Evolutionary conservation across 148 eudicot genomes (phyloP), one percentile per base, ranked within the genome.

Genomic region (Arbutus unedo): DNA sequence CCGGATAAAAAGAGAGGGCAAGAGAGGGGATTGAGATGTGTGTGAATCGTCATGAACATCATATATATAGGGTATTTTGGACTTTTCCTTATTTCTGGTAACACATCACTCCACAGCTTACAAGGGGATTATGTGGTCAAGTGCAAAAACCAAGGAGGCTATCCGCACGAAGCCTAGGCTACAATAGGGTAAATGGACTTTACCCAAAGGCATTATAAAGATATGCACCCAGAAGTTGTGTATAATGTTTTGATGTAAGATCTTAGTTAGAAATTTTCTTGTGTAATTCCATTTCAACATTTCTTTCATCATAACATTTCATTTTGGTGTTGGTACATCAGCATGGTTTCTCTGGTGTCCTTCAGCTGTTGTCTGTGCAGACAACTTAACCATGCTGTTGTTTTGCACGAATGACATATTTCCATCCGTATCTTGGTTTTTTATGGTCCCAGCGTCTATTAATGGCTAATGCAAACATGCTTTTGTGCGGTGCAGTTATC

Each of bases 401-500:
- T 25, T 62, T 81, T 11, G 21, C 16, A 31, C 1, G 14, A 41
- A 4, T 16, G 41, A 4, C 9, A 13, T 56, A 74, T 13, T 62
- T 82, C 43, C 3, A 9, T 11, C 14, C 10, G 21, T 53, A 4
- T 51, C 6, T 31, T 38, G 11, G 8, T 64, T 62, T 49, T 49
- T n/a, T 8, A 6, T 47, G 45, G 49, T 72, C 55, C 18, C 31
- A 8, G 2, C 43, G 11, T 38, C 15, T 15, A 15, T 31, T 45
- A 11, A 19, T 15, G 19, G 38, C 47, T 57, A 49, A 43, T 19
- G 7, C 48, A 83, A 56, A 88, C 56, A 64, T 81, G 82, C 14
- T 54, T 44, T 72, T 70, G 15, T 23, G 50, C 79, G 62, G 18
- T 89, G 90, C 93, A 97, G 99, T 83, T 94, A 97, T 72, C 89